Evolutionary conservation across 768 basidiomycete genomes (phyloP).

Genomic region (Tricholoma furcatifolium): DNA sequence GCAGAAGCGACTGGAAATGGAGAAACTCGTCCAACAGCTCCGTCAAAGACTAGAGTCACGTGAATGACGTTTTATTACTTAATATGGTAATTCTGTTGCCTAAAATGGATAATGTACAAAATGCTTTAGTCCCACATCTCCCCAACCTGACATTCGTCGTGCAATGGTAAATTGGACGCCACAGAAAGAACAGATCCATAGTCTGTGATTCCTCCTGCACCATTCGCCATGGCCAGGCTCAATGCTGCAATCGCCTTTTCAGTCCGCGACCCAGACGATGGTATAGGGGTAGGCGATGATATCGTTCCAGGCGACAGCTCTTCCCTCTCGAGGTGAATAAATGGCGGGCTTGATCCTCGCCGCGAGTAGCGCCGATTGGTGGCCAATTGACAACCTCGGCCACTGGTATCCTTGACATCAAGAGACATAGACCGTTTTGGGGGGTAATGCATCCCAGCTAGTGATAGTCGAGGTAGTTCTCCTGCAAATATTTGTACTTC

Average conservation of each 20-base stretch:
- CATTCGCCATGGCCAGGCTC: slow-evolving; percentile 60
- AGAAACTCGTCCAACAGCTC: slow-evolving; percentile 7
- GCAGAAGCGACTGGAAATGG: slow-evolving; percentile 13
- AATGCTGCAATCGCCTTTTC: slow-evolving; percentile 64
- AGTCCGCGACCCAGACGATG: slow-evolving; percentile 39
- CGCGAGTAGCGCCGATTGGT: slow-evolving; percentile 29
- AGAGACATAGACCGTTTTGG: slow-evolving; percentile 46
- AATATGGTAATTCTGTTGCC: slow-evolving; percentile 4
- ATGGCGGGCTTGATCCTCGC: slow-evolving; percentile 25
- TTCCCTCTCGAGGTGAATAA: slow-evolving; percentile 35
- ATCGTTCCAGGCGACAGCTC: slow-evolving; percentile 19
- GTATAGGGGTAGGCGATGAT: slow-evolving; percentile 1
- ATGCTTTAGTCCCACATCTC: slow-evolving; percentile 47
- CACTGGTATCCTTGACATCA: slow-evolving; percentile 40
- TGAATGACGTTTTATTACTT: slow-evolving; percentile 1
- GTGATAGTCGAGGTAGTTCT: slow-evolving; percentile 26
- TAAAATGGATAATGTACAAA: not conserved
- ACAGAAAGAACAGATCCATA: slow-evolving; percentile 47
- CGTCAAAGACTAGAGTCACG: not conserved
- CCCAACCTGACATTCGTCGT: slow-evolving; percentile 49
- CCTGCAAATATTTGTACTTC: slow-evolving; percentile 57
- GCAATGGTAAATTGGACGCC: slow-evolving; percentile 26
- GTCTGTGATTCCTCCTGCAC: slow-evolving; percentile 59
- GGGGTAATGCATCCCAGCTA: slow-evolving; percentile 15
- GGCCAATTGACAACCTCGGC: slow-evolving; percentile 3